These are phyloP conservation scores for Candida neerlandica DNA, from an alignment of 1,139 yeast species.

Conservation along the genomic window DNA sequence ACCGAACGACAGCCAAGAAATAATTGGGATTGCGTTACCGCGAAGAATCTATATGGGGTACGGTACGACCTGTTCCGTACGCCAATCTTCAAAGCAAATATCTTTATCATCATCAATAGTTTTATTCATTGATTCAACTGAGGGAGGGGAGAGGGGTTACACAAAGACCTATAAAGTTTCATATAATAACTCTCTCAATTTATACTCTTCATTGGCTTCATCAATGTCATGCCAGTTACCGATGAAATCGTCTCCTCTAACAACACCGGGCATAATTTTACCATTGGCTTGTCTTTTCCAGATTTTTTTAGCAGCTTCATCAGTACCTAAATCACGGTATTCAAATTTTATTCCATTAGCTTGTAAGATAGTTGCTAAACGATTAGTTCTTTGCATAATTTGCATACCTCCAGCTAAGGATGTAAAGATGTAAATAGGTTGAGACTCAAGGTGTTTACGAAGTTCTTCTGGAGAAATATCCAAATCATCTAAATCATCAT, in stretches of 20 bases:
- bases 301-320: slow-evolving; percentile 78
- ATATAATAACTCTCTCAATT: slow-evolving; percentile 60
- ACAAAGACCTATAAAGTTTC: slow-evolving; percentile 36
- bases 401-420: slow-evolving; percentile 92
- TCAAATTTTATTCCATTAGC: slow-evolving; percentile 73
- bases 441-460: slow-evolving; percentile 47
- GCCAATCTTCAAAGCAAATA: too few species aligned
- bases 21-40: background rate
- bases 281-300: slow-evolving; percentile 85
- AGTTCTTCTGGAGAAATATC: slow-evolving; percentile 49
- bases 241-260: slow-evolving; percentile 86
- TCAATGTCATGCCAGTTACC: slow-evolving; percentile 82
- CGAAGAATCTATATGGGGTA: too few species aligned
- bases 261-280: slow-evolving; percentile 83
- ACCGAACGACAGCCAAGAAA: background rate
- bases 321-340: slow-evolving; percentile 83
- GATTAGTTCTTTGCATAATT: slow-evolving; percentile 77
- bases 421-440: slow-evolving; percentile 77
- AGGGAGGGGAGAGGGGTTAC: background rate
- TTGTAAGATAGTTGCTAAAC: slow-evolving; percentile 71
- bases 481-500: slow-evolving; percentile 33
- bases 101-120: too few species aligned
- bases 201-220: slow-evolving; percentile 84
- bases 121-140: too few species aligned
- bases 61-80: too few species aligned